Evolutionary conservation across 192 early-diverging fungal genomes (phyloP).

Genomic region (Gigaspora rosea): DNA sequence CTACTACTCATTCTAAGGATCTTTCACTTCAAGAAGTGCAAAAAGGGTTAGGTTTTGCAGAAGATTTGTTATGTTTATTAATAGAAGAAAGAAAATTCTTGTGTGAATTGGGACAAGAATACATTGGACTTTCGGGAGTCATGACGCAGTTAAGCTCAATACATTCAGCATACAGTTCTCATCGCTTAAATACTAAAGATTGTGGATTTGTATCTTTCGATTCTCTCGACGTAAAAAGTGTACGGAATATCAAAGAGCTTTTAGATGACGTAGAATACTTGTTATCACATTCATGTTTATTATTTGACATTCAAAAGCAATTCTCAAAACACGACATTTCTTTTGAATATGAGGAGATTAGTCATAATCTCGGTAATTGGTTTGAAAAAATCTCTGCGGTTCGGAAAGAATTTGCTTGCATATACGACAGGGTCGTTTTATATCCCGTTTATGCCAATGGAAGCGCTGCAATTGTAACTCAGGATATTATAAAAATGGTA

Average conservation of each 20-base stretch:
- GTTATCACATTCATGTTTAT: conserved; percentile 39
- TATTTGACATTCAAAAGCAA: conserved; percentile 42
- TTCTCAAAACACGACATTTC: conserved; percentile 1
- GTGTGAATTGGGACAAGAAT: conserved; percentile 24
- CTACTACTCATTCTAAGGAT: conserved; percentile 55
- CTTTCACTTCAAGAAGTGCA: conserved; percentile 66
- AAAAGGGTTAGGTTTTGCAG: conserved; percentile 62
- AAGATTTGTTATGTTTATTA: conserved; percentile 64
- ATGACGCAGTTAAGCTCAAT: conserved; percentile 36
- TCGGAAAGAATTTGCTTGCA: conserved; percentile 30
- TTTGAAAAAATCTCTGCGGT: conserved; percentile 17
- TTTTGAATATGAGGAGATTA: conserved; percentile 11
- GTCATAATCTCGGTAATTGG: conserved; percentile 17
- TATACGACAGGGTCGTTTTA: conserved; percentile 34
- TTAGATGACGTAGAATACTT: conserved; percentile 46
- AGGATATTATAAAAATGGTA: conserved; percentile 29
- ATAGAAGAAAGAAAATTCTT: conserved; percentile 58
- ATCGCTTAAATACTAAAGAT: background rate
- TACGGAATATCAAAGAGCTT: conserved; percentile 41
- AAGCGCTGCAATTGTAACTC: background rate
- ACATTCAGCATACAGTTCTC: conserved; percentile 33
- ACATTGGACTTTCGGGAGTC: conserved; percentile 18
- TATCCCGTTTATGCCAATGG: conserved; percentile 31
- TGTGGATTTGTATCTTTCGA: conserved; percentile 30
- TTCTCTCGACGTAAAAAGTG: conserved; percentile 14